These are phyloP conservation scores for Thalassiosira exigua DNA, from an alignment of 352 stramenopile genomes.

Conservation along the genomic window DNA sequence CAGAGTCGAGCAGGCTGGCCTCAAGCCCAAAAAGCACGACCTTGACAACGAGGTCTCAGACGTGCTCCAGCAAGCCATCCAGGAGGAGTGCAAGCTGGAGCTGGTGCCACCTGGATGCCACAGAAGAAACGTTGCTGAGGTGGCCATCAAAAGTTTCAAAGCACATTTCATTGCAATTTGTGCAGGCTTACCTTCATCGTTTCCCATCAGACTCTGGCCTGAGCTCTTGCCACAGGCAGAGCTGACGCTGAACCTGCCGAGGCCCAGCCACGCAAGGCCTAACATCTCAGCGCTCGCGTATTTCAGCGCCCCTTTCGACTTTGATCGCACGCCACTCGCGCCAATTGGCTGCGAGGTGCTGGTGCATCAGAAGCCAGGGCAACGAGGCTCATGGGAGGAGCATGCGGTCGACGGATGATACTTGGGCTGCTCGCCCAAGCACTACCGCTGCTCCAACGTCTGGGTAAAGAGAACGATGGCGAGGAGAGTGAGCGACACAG, in stretches of 20 bases:
- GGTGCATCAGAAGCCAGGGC: slow-evolving; percentile 52
- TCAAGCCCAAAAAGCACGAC: slow-evolving; percentile 33
- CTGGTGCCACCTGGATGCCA: slow-evolving; percentile 51
- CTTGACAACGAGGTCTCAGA: slow-evolving; percentile 49
- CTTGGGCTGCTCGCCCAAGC: slow-evolving; percentile 17
- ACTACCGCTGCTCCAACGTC: slow-evolving; percentile 17
- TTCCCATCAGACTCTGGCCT: slow-evolving; percentile 57
- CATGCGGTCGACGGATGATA: slow-evolving; percentile 38
- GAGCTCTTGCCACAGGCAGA: slow-evolving; percentile 44
- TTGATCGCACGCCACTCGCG: slow-evolving; percentile 53
- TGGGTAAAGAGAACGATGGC: slow-evolving; percentile 9
- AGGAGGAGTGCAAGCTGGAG: slow-evolving; percentile 30
- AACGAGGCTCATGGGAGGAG: slow-evolving; percentile 33
- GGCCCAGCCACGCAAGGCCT: slow-evolving; percentile 34
- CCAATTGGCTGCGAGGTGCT: slow-evolving; percentile 58
- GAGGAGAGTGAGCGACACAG: slow-evolving; percentile 13
- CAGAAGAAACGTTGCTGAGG: slow-evolving; percentile 55
- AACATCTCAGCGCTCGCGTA: slow-evolving; percentile 46
- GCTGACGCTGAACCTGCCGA: slow-evolving; percentile 59
- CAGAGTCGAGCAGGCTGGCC: slow-evolving; percentile 13
- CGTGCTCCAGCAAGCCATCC: slow-evolving; percentile 32
- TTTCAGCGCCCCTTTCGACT: slow-evolving; percentile 51
- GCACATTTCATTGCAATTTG: slow-evolving; percentile 65
- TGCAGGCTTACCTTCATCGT: slow-evolving; percentile 29
- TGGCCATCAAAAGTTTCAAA: slow-evolving; percentile 68